Base-by-base conservation (phyloP, 176 grass and related monocot species). In the Aegilops sharonensis region DNA sequence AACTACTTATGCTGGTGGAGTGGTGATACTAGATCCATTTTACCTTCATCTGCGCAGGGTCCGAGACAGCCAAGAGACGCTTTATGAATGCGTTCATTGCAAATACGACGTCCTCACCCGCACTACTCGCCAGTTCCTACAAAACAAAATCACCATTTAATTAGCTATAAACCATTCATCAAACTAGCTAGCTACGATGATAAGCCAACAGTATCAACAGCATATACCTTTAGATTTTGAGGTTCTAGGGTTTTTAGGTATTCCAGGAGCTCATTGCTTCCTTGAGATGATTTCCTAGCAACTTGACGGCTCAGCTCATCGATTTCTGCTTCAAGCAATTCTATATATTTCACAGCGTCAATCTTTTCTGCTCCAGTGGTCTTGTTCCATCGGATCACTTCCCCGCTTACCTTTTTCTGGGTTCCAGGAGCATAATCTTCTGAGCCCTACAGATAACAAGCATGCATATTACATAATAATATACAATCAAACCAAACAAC, bases 21-120 rank as follows among this genome's bases (percentile, higher is more conserved):
- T 50, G 47, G 4, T 50, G 47, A 4, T 50, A 4, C 13, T 5
- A 4, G 14, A 52, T 18, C 5, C 48, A 52, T 5, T 29, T 60
- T 70, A 98, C 95, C 95, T 98, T 98, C 95, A 95, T 98, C 76
- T 98, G 89, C 54, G 79, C 73, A 47, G 93, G 90, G 90, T 98
- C 95, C 23, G 95, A 95, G 39, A 95, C 95, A 1, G 84, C 87
- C 75, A 98, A 85, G 68, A 98, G 93, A 36, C 95, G 93, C 83
- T 91, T 98, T 81, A 98, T 93, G 81, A 98, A 98, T 36, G 86
- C 80, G 79, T 98, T 95, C 95, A 98, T 98, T 79, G 95, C 95
- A 76, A 98, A 98, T 20, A 98, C 78, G 3, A 98, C 93, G 40
- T 98, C 95, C 77, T 95, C 95, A 2, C 95, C 95, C 76, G 95